Percentiles rank a stretch among this genome's conserved stretches.
These are phyloP conservation scores for Gigaspora rosea DNA, from an alignment of 192 early-diverging fungal genomes.

Conservation along the genomic window DNA sequence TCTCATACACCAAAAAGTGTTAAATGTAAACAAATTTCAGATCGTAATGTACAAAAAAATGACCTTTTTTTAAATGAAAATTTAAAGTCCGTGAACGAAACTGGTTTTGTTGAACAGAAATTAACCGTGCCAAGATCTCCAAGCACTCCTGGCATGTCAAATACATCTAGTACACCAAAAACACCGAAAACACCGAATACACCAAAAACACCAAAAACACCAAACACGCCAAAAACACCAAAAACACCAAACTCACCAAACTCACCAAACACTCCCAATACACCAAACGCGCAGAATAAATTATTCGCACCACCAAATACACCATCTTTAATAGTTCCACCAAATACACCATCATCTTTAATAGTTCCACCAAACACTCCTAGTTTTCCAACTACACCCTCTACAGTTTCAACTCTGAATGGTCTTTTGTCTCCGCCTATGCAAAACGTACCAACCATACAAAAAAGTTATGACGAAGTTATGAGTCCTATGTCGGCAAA, in stretches of 20 bases:
- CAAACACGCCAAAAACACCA: neutral
- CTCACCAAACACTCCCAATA: neutral
- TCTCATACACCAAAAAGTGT: neutral
- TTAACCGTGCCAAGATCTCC: neutral
- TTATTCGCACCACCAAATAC: no score
- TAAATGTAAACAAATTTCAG: neutral
- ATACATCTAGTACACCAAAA: neutral
- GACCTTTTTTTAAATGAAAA: neutral
- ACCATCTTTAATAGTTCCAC: no score
- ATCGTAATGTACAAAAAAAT: neutral
- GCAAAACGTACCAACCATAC: no score
- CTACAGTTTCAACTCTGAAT: no score
- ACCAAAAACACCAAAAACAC: neutral
- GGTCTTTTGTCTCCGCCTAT: no score
- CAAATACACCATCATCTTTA: no score
- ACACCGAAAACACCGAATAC: neutral
- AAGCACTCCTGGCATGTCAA: neutral
- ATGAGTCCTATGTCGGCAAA: no score
- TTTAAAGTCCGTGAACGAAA: neutral
- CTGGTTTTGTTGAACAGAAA: neutral
- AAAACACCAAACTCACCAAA: neutral
- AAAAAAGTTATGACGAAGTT: no score
- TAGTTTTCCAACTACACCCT: no score
- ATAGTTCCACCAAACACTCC: no score
- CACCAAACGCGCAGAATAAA: neutral